Evolutionary conservation across 2,329 filamentous ascomycete genomes (phyloP), one percentile per base, ranked within the genome.

Genomic region (Calonectria ilicicola): DNA sequence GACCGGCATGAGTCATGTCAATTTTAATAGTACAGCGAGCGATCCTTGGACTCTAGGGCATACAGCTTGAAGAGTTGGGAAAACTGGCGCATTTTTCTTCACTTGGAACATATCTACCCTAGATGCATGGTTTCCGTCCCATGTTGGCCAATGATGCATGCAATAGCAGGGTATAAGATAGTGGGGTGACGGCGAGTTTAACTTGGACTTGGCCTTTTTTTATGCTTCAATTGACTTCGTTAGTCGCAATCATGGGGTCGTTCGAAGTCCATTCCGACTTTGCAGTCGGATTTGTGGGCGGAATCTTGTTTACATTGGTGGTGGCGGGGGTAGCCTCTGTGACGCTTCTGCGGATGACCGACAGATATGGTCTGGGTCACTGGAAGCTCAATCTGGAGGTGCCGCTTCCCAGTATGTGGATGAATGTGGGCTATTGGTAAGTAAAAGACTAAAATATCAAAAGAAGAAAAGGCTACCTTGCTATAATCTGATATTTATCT

Each of bases 371-470:
- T 1, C 81, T 91, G 8, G 87, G 89, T 21, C 90, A 91, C 83
- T 90, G 88, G 74, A 86, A 89, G 72, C 85, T 91, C 62, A 90
- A 91, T 75, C 74, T 89, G 26, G 81, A 84, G 21, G 78, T 88
- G 1, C 86, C 87, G 1, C 82, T 86, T 2, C 76, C 80, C 6
- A 85, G 84, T n/a, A 89, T 91, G 89, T 92, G 90, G 89, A 91
- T 91, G 89, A 91, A 91, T 69, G 87, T 91, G 82, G 90, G 90
- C 0, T 91, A 89, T 72, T 92, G 90, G 90, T 87, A 86, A 78
- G 87, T 83, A 9, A 29, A 8, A 17, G n/a, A n/a, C n/a, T n/a
- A n/a, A n/a, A n/a, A n/a, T n/a, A n/a, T n/a, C n/a, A n/a, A n/a
- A n/a, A n/a, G n/a, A n/a, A n/a, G n/a, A n/a, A n/a, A n/a, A n/a